Evolutionary conservation across 352 stramenopile genomes (phyloP).

Genomic region (Blastocystis hominis): DNA sequence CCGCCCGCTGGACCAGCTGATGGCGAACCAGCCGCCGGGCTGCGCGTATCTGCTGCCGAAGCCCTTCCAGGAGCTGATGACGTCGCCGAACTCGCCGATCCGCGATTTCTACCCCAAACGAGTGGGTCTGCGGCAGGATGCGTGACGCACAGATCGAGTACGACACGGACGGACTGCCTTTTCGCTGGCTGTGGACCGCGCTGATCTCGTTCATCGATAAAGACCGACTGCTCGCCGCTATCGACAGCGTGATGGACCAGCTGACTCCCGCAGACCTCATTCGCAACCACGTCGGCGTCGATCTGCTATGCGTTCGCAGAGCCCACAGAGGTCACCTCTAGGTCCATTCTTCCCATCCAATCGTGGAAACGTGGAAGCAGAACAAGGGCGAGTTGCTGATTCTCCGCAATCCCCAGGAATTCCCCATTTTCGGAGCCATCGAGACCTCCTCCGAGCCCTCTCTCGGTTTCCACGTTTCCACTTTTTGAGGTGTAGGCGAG

Average conservation of each 20-base stretch:
- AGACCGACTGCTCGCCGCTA: constrained; percentile 67
- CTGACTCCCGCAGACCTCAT: neutral
- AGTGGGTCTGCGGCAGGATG: neutral
- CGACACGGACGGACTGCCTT: constrained; percentile 94
- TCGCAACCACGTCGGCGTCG: constrained; percentile 17
- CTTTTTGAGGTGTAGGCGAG: neutral
- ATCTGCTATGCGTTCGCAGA: neutral
- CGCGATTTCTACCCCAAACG: constrained; percentile 81
- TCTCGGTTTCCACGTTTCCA: neutral
- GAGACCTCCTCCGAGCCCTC: neutral
- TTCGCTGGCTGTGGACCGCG: constrained; percentile 96
- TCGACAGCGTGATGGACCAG: constrained; percentile 20
- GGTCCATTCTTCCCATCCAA: neutral
- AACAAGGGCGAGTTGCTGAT: neutral
- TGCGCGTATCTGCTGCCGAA: constrained; percentile 86
- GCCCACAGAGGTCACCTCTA: neutral
- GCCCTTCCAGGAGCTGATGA: constrained; percentile 85
- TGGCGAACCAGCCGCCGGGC: constrained; percentile 76
- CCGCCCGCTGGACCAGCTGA: constrained; percentile 79
- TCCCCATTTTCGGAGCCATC: neutral
- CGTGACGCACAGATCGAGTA: constrained; percentile 73
- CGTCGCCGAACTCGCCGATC: constrained; percentile 82
- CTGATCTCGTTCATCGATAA: constrained; percentile 97
- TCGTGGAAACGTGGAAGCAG: neutral
- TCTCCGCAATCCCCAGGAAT: neutral